These are phyloP conservation scores for Cucurbita maxima DNA, from an alignment of 306 rosid genomes.

Conservation along the genomic window DNA sequence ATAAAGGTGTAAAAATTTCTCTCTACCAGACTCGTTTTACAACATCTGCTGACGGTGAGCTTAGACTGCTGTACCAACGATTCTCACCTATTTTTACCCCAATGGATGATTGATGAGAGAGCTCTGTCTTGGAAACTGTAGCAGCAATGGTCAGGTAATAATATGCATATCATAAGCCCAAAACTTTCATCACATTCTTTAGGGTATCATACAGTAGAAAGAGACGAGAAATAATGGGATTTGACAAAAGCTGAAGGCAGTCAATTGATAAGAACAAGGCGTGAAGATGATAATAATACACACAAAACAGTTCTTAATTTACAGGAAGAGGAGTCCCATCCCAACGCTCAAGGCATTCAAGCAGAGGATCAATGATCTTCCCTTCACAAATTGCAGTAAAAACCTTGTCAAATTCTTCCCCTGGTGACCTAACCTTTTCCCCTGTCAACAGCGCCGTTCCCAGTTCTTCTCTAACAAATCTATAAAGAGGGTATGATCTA, in stretches of 20 bases:
- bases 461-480: constrained; percentile 15
- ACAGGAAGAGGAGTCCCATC: constrained; percentile 2
- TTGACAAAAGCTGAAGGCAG: not conserved
- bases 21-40: no score
- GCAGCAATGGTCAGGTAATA: not conserved
- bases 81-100: no score
- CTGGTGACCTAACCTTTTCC: constrained; percentile 32
- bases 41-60: no score
- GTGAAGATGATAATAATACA: not conserved
- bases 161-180: not conserved
- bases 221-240: not conserved
- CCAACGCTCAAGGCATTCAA: not conserved
- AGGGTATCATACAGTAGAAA: not conserved
- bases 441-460: constrained; percentile 23
- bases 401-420: constrained; percentile 43
- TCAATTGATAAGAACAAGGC: not conserved
- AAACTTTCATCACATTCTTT: not conserved
- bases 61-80: no score
- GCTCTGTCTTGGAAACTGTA: not conserved
- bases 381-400: constrained; percentile 28
- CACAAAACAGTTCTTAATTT: not conserved
- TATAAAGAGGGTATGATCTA: constrained; percentile 33
- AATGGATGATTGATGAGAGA: not conserved
- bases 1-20: no score
- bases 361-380: constrained; percentile 28